These are phyloP conservation scores for Lasiosphaeriaceae sp. DNA, from an alignment of 495 filamentous ascomycete species.

Conservation along the genomic window DNA sequence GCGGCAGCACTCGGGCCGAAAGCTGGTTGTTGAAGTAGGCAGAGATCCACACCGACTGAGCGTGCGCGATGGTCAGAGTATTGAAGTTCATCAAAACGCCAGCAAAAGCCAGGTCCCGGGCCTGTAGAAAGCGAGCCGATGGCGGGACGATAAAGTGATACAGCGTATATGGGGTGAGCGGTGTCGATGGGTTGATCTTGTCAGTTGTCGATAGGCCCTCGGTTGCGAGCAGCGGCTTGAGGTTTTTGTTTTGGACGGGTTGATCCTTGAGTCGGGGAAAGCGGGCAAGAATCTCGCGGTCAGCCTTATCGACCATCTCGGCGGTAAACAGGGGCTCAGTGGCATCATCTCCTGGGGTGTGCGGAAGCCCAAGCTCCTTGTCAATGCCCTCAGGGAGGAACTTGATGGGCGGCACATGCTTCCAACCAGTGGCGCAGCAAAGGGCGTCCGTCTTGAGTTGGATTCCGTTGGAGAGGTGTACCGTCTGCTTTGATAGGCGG, in stretches of 20 bases:
- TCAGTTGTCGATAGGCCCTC: slow-evolving; percentile 32
- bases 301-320: slow-evolving; percentile 40
- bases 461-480: slow-evolving; percentile 56
- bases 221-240: slow-evolving; percentile 39
- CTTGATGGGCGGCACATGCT: slow-evolving; percentile 57
- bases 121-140: slow-evolving; percentile 42
- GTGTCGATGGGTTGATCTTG: slow-evolving; percentile 29
- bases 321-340: slow-evolving; percentile 30
- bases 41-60: slow-evolving; percentile 68
- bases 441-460: slow-evolving; percentile 57
- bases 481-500: slow-evolving; percentile 39
- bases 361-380: slow-evolving; percentile 41
- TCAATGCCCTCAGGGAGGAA: slow-evolving; percentile 58
- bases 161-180: slow-evolving; percentile 45
- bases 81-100: slow-evolving; percentile 63
- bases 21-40: slow-evolving; percentile 53
- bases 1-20: slow-evolving; percentile 16
- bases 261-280: slow-evolving; percentile 60
- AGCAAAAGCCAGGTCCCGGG: slow-evolving; percentile 62
- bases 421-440: slow-evolving; percentile 69
- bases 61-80: slow-evolving; percentile 59
- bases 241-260: slow-evolving; percentile 39
- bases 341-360: slow-evolving; percentile 17
- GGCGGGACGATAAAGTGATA: slow-evolving; percentile 70
- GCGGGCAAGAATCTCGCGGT: slow-evolving; percentile 60